Evolutionary conservation across 805 yeast genomes (phyloP).

Genomic region (Barnettozyma siamensis): DNA sequence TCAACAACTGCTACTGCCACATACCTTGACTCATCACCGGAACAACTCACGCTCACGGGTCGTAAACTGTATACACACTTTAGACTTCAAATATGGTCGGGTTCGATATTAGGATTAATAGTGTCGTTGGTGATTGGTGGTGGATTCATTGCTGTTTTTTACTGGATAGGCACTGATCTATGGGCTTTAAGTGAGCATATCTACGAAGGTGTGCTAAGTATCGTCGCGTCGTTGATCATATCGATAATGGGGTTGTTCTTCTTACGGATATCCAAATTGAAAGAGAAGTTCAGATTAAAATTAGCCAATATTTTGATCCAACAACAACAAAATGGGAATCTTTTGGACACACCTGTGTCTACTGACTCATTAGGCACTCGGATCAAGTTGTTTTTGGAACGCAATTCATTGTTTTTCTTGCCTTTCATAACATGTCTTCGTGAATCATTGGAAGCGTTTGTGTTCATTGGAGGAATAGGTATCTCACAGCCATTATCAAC

Average conservation of each 20-base stretch:
- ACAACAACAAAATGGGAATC: background rate
- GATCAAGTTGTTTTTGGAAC: constrained; percentile 38
- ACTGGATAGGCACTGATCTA: constrained; percentile 71
- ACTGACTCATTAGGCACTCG: constrained; percentile 11
- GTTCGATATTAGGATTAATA: constrained; percentile 66
- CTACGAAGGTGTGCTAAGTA: constrained; percentile 83
- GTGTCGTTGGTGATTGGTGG: constrained; percentile 72
- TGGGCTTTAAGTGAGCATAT: constrained; percentile 86
- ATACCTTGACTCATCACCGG: background rate
- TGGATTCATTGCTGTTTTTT: constrained; percentile 62
- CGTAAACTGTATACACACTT: constrained; percentile 37
- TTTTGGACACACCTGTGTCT: constrained; percentile 23
- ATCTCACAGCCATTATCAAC: constrained; percentile 63
- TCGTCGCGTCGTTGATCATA: constrained; percentile 71
- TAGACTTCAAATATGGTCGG: constrained; percentile 72
- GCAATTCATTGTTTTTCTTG: constrained; percentile 65
- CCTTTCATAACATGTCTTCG: constrained; percentile 85
- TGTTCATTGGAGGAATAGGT: constrained; percentile 85
- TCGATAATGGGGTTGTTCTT: constrained; percentile 85
- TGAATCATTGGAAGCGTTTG: constrained; percentile 90
- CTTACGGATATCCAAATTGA: constrained; percentile 72
- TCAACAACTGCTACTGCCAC: constrained; percentile 1
- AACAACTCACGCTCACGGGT: constrained; percentile 22
- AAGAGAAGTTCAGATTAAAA: constrained; percentile 74
- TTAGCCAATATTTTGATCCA: constrained; percentile 37